These are phyloP conservation scores for Termitomyces sp. DNA, from an alignment of 768 basidiomycete species.

Conservation along the genomic window DNA sequence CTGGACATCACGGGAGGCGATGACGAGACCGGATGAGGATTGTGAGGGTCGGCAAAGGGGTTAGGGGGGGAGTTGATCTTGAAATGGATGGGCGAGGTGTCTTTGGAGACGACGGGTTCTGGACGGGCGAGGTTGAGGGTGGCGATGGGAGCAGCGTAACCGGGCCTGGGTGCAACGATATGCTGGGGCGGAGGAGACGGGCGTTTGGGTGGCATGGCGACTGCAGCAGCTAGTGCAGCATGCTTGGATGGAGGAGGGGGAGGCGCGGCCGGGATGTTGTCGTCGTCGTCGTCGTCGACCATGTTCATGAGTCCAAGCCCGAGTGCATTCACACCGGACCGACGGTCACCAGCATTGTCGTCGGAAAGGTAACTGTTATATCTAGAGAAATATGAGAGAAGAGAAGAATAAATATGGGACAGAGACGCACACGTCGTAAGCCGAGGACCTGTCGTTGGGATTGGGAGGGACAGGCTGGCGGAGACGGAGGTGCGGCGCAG, in stretches of 20 bases:
- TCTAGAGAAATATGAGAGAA: slow-evolving; percentile 26
- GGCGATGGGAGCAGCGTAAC: slow-evolving; percentile 67
- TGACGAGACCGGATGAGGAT: slow-evolving; percentile 16
- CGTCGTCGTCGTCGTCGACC: slow-evolving; percentile 40
- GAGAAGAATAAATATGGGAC: slow-evolving; percentile 7
- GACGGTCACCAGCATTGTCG: slow-evolving; percentile 27
- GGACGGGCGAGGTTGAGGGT: slow-evolving; percentile 57
- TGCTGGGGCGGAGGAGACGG: slow-evolving; percentile 26
- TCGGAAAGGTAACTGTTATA: slow-evolving; percentile 58
- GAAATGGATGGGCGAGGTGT: slow-evolving; percentile 14
- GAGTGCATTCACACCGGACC: slow-evolving; percentile 50
- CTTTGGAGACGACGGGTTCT: slow-evolving; percentile 29
- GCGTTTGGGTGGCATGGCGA: slow-evolving; percentile 6
- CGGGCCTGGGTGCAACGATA: slow-evolving; percentile 68
- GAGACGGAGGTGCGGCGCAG: slow-evolving; percentile 35
- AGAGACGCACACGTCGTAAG: slow-evolving; percentile 61
- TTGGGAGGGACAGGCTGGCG: slow-evolving; percentile 43
- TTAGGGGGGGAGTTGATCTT: slow-evolving; percentile 1
- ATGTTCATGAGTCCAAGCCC: slow-evolving; percentile 45
- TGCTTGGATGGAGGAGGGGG: slow-evolving; percentile 12
- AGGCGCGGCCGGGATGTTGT: slow-evolving; percentile 23
- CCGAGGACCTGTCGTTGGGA: slow-evolving; percentile 53
- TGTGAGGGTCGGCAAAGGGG: slow-evolving; percentile 3
- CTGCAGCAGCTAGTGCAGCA: background rate
- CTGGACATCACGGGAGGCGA: slow-evolving; percentile 37